A percentile compares a stretch with the other conserved stretches of the same genome.
phyloP scores from a whole-genome alignment of 352 stramenopile genomes.

The Phytopythium sindhum region DNA sequence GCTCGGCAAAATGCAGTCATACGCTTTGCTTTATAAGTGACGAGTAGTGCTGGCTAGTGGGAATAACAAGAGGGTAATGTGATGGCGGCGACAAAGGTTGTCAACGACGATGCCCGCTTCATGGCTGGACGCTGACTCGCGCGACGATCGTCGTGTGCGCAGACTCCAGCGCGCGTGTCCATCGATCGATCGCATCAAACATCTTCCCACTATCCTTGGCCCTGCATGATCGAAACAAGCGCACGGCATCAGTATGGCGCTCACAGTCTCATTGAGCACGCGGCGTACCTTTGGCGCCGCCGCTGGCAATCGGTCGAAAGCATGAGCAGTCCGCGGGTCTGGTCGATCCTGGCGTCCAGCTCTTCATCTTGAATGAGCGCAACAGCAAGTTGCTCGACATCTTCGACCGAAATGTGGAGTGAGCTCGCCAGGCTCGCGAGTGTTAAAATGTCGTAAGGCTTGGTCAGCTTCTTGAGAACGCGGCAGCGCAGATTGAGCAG shows the following conservation, averaged over 20 bases:
- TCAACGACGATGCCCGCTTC: conserved; percentile 5
- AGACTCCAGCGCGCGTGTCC: conserved; percentile 47
- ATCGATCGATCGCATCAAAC: conserved; percentile 66
- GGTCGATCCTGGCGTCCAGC: conserved; percentile 90
- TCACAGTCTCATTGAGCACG: neutral
- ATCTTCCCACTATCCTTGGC: conserved; percentile 50
- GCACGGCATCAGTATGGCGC: conserved; percentile 7
- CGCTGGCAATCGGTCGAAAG: conserved; percentile 19
- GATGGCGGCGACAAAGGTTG: neutral
- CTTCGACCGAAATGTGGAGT: conserved; percentile 84
- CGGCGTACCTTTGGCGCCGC: conserved; percentile 44
- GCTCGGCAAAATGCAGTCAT: neutral
- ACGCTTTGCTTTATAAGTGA: conserved; percentile 1
- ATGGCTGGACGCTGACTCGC: conserved; percentile 28
- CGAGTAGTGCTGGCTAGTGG: neutral
- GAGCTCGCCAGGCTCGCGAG: conserved; percentile 82
- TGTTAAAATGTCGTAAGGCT: conserved; percentile 90
- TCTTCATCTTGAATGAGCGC: conserved; percentile 90
- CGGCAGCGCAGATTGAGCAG: conserved; percentile 92
- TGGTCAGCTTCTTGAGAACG: conserved; percentile 89
- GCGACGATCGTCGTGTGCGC: conserved; percentile 43
- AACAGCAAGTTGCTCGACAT: conserved; percentile 91
- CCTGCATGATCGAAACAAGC: conserved; percentile 13
- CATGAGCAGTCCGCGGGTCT: conserved; percentile 59
- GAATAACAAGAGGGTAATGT: neutral